A percentile compares a stretch with the other conserved stretches of the same genome.
Conservation (phyloP, 2,329 filamentous ascomycete species). For the Passalora sequoiae region DNA sequence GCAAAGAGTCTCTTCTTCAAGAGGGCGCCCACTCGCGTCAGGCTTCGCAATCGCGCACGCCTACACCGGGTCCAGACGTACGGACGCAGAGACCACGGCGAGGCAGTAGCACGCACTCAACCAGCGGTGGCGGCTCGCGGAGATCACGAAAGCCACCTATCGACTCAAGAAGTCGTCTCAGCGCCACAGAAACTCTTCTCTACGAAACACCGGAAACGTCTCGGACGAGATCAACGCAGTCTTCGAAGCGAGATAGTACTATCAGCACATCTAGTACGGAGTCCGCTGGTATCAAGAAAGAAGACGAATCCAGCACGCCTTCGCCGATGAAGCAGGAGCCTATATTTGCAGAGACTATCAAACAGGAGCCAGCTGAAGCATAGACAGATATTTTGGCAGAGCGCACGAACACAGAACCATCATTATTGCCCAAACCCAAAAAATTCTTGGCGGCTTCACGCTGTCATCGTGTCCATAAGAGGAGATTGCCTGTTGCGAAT, state of each 20-base stretch:
- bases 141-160: slow-evolving; percentile 18
- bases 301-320: slow-evolving; percentile 5
- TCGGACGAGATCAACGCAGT: slow-evolving; percentile 2
- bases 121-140: slow-evolving; percentile 15
- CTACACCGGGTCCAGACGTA: slow-evolving; percentile 24
- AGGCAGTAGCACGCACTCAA: slow-evolving; percentile 23
- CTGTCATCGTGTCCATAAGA: too few relatives aligned
- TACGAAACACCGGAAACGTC: slow-evolving; percentile 17
- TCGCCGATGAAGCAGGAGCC: slow-evolving; percentile 14
- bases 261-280: slow-evolving; percentile 19
- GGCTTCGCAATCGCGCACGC: slow-evolving; percentile 23
- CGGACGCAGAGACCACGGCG: slow-evolving; percentile 19
- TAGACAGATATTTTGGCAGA: too few relatives aligned
- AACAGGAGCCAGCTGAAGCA: slow-evolving; percentile 23
- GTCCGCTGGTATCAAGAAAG: slow-evolving; percentile 16
- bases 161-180: slow-evolving; percentile 24
- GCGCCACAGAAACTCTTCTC: slow-evolving; percentile 27
- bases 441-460: too few relatives aligned
- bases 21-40: slow-evolving; percentile 24
- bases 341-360: slow-evolving; percentile 23
- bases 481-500: too few relatives aligned
- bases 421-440: too few relatives aligned
- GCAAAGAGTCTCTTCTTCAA: slow-evolving; percentile 22
- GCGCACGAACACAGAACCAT: too few relatives aligned
- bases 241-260: slow-evolving; percentile 19